Conservation (phyloP, 1,139 yeast genomes). For the Zygoascus sp. region DNA sequence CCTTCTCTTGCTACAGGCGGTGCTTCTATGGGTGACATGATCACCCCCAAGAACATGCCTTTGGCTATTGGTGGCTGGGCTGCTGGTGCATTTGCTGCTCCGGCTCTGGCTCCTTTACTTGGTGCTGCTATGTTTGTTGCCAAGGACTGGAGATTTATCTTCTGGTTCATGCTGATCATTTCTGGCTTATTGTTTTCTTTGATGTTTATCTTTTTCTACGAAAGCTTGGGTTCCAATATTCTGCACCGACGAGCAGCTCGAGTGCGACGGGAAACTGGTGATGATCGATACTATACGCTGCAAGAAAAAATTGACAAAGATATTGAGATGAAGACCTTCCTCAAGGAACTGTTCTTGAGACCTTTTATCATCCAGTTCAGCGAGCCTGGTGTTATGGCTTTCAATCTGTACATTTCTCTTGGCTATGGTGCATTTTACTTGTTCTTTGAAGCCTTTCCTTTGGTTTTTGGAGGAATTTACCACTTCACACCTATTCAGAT, state of each 20-base stretch:
- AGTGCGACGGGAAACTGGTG: slow-evolving; percentile 46
- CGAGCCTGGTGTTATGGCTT: slow-evolving; percentile 35
- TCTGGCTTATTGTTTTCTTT: slow-evolving; percentile 39
- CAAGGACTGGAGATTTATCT: slow-evolving; percentile 39
- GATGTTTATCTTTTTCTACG: slow-evolving; percentile 44
- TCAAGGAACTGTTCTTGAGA: slow-evolving; percentile 44
- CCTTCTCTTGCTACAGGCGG: slow-evolving; percentile 87
- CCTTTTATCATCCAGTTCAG: slow-evolving; percentile 40
- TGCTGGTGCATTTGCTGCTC: slow-evolving; percentile 54
- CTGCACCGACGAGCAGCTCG: slow-evolving; percentile 46
- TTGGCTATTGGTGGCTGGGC: slow-evolving; percentile 46
- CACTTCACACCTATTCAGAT: slow-evolving; percentile 46
- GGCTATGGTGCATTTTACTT: slow-evolving; percentile 52
- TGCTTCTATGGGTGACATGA: slow-evolving; percentile 69
- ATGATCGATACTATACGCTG: slow-evolving; percentile 36
- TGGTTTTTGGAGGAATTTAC: slow-evolving; percentile 45
- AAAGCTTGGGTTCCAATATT: slow-evolving; percentile 46
- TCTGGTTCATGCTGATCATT: slow-evolving; percentile 44
- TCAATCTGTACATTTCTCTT: slow-evolving; percentile 48
- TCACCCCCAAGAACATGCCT: slow-evolving; percentile 20
- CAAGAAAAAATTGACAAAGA: slow-evolving; percentile 21
- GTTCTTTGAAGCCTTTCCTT: slow-evolving; percentile 61
- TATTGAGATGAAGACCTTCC: background rate
- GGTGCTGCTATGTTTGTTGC: slow-evolving; percentile 52
- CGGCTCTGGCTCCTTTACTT: slow-evolving; percentile 62